Base-by-base conservation (phyloP, 1,139 yeast genomes). In the Debaryomyces singareniensis region DNA sequence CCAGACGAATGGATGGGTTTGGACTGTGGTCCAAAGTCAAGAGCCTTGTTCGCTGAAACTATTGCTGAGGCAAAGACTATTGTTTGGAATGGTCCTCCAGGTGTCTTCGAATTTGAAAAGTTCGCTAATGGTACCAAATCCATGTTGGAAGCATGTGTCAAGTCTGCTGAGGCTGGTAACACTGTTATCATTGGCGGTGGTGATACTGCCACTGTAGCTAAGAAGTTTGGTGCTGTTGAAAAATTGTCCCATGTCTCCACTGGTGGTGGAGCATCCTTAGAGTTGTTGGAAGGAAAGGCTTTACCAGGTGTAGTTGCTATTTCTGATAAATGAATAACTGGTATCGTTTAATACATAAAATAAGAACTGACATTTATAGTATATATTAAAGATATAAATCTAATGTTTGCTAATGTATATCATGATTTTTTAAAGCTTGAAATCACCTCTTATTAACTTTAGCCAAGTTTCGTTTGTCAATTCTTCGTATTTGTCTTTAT, bases 71-170 rank as follows among this genome's bases (percentile, higher is more conserved):
- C 97, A 48, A 86, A 87, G 78, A 91, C 97, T 53, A 89, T 89
- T 54, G 89, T 89, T 55, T 89, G 97, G 97, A 89, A 89, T 71
- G 97, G 97, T 59, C 97, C 97, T 42, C 96, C 97, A 63, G 97
- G 97, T 74, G 97, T 89, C 51, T 89, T 89, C 58, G 97, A 89
- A 71, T 87, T 89, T 55, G 95, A 85, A 43, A 74, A 74, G 54
- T 89, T 89, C 58, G 80, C 96, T 46, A 64, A 65, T 38, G 96
- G 96, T 68, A 89, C 97, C 57, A 83, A 86, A 71, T 63, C 85
- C 37, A 68, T 87, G 65, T 76, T 89, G 53, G 93, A 80, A 44
- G 95, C 91, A 47, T 79, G 80, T 53, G 94, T 86, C 48, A 71
- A 75, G 58, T 83, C 95, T 41, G 85, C 89, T 50, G 78, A 76